Evolutionary conservation across 371 early-diverging fungal species (phyloP).

Genomic region (Funneliformis caledonium): DNA sequence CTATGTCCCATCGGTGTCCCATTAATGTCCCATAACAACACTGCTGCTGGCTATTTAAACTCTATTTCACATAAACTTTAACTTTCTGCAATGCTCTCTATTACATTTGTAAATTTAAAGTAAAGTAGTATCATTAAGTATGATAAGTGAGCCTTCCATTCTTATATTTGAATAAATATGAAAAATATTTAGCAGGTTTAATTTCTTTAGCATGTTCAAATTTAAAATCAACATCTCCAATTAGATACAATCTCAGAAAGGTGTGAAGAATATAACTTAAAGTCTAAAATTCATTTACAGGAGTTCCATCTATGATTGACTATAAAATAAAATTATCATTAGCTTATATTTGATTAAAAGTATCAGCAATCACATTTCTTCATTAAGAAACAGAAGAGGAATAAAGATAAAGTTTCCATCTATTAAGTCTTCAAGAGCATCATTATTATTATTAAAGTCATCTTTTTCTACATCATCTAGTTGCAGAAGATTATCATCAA

Average conservation of each 20-base stretch:
- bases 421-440: neutral
- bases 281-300: constrained; percentile 9
- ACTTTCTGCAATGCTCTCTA: constrained; percentile 3
- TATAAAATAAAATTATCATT: neutral
- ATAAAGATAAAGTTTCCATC: neutral
- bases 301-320: neutral
- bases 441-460: neutral
- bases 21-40: too few relatives aligned
- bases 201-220: neutral
- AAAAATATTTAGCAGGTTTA: constrained; percentile 14
- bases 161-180: neutral
- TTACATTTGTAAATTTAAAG: neutral
- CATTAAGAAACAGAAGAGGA: neutral
- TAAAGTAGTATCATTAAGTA: neutral
- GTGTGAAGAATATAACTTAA: neutral
- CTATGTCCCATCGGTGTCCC: too few relatives aligned
- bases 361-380: neutral
- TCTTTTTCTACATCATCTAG: neutral
- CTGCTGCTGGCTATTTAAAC: neutral
- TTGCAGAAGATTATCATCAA: neutral
- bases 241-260: neutral
- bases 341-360: neutral
- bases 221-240: neutral
- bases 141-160: neutral
- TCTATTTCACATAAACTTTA: constrained; percentile 12